These are phyloP conservation scores for Hyphochytrium catenoides DNA, from an alignment of 352 stramenopile species.

Conservation along the genomic window DNA sequence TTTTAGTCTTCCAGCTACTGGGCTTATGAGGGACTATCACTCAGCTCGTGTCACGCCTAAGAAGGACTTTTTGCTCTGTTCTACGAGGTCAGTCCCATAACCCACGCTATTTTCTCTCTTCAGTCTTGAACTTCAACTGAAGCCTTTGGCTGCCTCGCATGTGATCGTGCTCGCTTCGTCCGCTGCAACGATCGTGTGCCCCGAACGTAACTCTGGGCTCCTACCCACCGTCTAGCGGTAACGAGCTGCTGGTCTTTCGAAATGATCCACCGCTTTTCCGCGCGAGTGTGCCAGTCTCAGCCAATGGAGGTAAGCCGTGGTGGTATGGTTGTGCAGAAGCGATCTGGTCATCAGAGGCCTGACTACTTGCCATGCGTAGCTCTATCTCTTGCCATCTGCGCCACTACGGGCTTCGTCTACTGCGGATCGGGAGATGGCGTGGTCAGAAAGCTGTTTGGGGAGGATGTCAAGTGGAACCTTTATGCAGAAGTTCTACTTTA, in stretches of 20 bases:
- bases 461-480: conserved; percentile 49
- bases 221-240: conserved; percentile 5
- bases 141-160: no score
- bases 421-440: conserved; percentile 56
- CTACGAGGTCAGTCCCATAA: no score
- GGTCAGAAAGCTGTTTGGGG: conserved; percentile 48
- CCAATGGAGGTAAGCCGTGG: conserved; percentile 41
- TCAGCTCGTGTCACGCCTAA: conserved; percentile 25
- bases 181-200: conserved; percentile 24
- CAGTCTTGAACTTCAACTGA: no score
- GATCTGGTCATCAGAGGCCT: no score
- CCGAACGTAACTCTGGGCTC: not conserved
- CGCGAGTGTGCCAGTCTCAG: conserved; percentile 25
- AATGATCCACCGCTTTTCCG: conserved; percentile 30
- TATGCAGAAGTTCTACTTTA: conserved; percentile 50
- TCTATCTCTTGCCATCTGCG: conserved; percentile 16
- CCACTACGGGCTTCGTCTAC: conserved; percentile 31
- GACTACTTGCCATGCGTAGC: no score
- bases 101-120: no score
- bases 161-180: no score
- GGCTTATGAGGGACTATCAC: conserved; percentile 32
- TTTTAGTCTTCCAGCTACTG: conserved; percentile 40
- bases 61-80: conserved; percentile 26
- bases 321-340: conserved; percentile 15
- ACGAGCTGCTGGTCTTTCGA: conserved; percentile 65